Base-by-base conservation (phyloP, 2,329 filamentous ascomycete genomes). In the Hymenotorrendiella dingleyae region DNA sequence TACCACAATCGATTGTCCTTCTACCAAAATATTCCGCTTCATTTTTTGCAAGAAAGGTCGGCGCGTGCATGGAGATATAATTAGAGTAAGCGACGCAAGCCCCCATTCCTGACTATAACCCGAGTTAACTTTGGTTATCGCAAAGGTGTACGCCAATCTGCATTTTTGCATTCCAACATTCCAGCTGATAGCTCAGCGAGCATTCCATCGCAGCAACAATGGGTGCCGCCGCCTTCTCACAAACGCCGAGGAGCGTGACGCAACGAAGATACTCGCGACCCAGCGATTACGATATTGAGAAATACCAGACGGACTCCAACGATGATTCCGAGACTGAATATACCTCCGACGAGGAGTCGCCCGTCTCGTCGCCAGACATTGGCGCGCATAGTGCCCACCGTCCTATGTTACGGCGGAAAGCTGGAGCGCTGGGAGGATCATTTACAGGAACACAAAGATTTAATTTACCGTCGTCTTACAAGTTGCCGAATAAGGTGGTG, bases 401-500 rank as follows among this genome's bases (percentile, higher is more conserved):
- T 33, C 58, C 60, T 24, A 60, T 62, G 50, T 24, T 61, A 28
- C 47, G 51, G 26, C 53, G 49, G 34, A 62, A 56, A 38, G 14
- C 53, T 7, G 47, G 46, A 10, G 29, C 45, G 19, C n/a, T n/a
- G n/a, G n/a, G n/a, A n/a, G n/a, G n/a, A n/a, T n/a, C n/a, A n/a
- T n/a, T n/a, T n/a, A n/a, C n/a, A n/a, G 42, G 33, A 7, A 44
- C 49, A 16, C 45, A 47, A 27, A 36, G 49, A 45, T 47, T 49
- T 19, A 12, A 11, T 23, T 17, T 21, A 12, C 34, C 12, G 16
- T 37, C 47, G 37, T 49, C 33, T 9, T 55, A 60, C 39, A 52
- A 51, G 41, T 65, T 90, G 30, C 86, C 85, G 6, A 80, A 82
- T 57, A 84, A 74, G 48, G 77, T 93, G 45, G 80, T 86, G 43